Percentiles rank a stretch among this genome's conserved stretches.
These are phyloP conservation scores for Gracilaria vermiculophylla DNA, from an alignment of 23 red algal genomes.

Conservation along the genomic window DNA sequence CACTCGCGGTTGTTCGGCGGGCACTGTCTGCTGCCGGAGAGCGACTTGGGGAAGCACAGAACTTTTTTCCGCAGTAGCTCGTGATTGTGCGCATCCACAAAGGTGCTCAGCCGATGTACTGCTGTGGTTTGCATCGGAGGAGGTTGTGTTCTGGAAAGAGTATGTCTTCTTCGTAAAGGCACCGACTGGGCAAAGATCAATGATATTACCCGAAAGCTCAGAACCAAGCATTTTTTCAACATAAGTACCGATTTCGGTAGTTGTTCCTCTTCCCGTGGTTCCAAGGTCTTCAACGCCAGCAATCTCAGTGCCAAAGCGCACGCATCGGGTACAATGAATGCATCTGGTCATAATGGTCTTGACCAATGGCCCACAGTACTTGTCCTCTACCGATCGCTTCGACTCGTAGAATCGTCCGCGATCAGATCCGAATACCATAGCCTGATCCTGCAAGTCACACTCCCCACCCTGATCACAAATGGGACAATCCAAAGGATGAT, in stretches of 20 bases:
- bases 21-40: neutral
- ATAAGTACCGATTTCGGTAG: slow-evolving; percentile 97
- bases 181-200: slow-evolving; percentile 98
- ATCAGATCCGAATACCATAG: slow-evolving; percentile 99
- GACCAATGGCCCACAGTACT: slow-evolving; percentile 94
- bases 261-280: slow-evolving; percentile 89
- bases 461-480: slow-evolving; percentile 99
- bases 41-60: neutral
- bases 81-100: neutral
- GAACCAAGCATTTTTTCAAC: slow-evolving; percentile 96
- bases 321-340: slow-evolving; percentile 99
- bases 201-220: slow-evolving; percentile 94
- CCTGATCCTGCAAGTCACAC: slow-evolving; percentile 98
- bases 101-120: neutral
- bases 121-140: neutral
- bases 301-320: slow-evolving; percentile 98
- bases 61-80: neutral
- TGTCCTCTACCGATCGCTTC: slow-evolving; percentile 99
- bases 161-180: slow-evolving; percentile 89
- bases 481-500: slow-evolving; percentile 98
- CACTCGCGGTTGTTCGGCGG: neutral
- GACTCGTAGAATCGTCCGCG: slow-evolving; percentile 95
- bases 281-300: slow-evolving; percentile 98
- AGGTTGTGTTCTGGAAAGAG: slow-evolving; percentile 13
- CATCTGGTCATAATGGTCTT: slow-evolving; percentile 99